Base-by-base conservation (phyloP, 179 eudicot genomes). In the Heliamphora ciliata region DNA sequence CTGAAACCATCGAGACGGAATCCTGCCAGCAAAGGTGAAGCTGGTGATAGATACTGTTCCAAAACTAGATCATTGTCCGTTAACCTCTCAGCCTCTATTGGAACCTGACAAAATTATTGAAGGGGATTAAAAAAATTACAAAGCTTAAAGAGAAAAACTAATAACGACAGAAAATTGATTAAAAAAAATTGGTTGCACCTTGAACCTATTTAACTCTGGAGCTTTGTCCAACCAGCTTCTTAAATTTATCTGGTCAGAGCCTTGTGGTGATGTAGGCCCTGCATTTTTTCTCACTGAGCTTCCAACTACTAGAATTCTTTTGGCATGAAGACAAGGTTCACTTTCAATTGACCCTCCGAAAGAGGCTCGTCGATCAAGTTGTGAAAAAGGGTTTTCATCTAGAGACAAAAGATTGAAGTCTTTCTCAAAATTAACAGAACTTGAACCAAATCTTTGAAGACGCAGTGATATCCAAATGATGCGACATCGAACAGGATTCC, bases 281-380 rank as follows among this genome's bases (percentile, higher is more conserved):
- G 79, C 55, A 83, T 95, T 95, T 47, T 86, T 87, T 82, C 85
- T 90, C 79, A 89, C 81, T 0, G 88, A 82, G 31, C 83, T 90
- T 82, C 98, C 98, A 81, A 87, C 83, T 48, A 95, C 94, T 80
- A 95, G 84, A 83, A 95, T 85, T 83, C 91, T 87, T 85, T 90
- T 95, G 65, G 98, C 98, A 83, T 95, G 98, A 84, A 95, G 88
- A 86, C 92, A 90, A 40, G 94, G 93, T 8, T 90, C 94, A 82
- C 87, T 90, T 75, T 85, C 91, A 82, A 84, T 83, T 60, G 86
- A 82, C 66, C 93, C 96, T 63, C 97, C 98, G 72, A 91, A 84
- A 74, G 98, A 94, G 76, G 95, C 91, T 83, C 98, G 93, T 71
- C 98, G 90, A 83, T 79, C 87, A 5, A 84, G 83, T 83, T 89